A percentile compares a stretch with the other conserved stretches of the same genome.
phyloP scores from a whole-genome alignment of 176 grass and related monocot genomes.

The Luzula sylvatica region DNA sequence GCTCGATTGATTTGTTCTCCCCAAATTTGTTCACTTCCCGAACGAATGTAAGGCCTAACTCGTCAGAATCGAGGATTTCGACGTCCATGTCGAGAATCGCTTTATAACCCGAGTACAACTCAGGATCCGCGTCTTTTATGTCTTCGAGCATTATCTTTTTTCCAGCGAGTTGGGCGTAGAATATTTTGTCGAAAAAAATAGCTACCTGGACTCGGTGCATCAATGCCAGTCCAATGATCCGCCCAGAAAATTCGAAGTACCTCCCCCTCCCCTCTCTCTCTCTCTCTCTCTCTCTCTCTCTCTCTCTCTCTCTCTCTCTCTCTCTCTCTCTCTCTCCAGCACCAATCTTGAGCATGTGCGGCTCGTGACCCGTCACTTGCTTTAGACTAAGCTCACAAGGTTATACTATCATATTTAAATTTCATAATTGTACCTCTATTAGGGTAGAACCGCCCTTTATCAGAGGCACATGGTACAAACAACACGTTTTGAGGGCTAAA shows the following conservation, averaged over 20 bases:
- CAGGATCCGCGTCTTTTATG: constrained; percentile 67
- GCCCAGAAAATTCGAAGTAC: constrained; percentile 80
- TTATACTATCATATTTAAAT: too few relatives aligned
- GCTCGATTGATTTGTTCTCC: constrained; percentile 51
- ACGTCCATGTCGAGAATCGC: constrained; percentile 80
- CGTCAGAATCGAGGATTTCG: constrained; percentile 63
- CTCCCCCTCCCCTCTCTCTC: too few relatives aligned
- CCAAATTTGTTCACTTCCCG: constrained; percentile 68
- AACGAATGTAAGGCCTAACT: constrained; percentile 63
- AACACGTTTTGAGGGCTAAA: constrained; percentile 86
- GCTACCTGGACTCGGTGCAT: constrained; percentile 98
- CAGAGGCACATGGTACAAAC: constrained; percentile 71
- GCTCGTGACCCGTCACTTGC: too few relatives aligned
- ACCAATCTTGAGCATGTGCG: too few relatives aligned
- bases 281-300: too few relatives aligned
- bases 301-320: too few relatives aligned
- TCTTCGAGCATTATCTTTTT: constrained; percentile 76
- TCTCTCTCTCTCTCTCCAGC: too few relatives aligned
- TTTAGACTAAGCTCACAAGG: too few relatives aligned
- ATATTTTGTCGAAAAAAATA: constrained; percentile 62
- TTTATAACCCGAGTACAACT: constrained; percentile 70
- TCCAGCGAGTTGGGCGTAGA: constrained; percentile 81
- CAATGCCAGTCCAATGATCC: constrained; percentile 84
- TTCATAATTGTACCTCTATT: constrained; percentile 80
- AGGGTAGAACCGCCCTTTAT: constrained; percentile 79